Evolutionary conservation across 768 basidiomycete genomes (phyloP).

Genomic region (Termitomyces heimii): DNA sequence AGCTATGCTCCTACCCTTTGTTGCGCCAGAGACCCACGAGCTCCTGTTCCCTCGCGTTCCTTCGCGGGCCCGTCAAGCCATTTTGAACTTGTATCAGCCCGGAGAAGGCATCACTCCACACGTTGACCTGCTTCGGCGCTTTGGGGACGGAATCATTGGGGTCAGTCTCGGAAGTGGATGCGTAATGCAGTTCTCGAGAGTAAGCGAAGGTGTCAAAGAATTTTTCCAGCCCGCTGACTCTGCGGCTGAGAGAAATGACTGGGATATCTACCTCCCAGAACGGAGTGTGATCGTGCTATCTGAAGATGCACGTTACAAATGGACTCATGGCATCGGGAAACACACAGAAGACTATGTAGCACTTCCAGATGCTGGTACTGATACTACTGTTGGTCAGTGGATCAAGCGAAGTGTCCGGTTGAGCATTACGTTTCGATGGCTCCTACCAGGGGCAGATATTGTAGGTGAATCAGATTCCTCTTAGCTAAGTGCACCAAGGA

Average conservation of each 20-base stretch:
- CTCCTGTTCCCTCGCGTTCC: constrained; percentile 55
- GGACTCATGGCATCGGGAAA: constrained; percentile 84
- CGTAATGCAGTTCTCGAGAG: constrained; percentile 68
- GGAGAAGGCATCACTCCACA: constrained; percentile 90
- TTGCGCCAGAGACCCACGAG: constrained; percentile 44
- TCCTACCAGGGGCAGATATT: constrained; percentile 78
- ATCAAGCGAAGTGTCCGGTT: constrained; percentile 53
- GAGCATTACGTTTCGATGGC: constrained; percentile 85
- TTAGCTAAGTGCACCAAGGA: background rate
- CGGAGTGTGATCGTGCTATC: constrained; percentile 74
- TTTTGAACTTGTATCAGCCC: constrained; percentile 83
- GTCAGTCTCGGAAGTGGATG: constrained; percentile 78
- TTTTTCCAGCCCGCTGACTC: background rate
- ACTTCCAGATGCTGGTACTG: constrained; percentile 15
- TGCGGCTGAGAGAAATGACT: constrained; percentile 17
- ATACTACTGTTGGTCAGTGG: constrained; percentile 23
- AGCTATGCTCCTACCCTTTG: constrained; percentile 35
- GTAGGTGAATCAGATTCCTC: constrained; percentile 41
- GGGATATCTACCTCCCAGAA: constrained; percentile 68
- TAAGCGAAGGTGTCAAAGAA: background rate
- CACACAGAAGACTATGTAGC: constrained; percentile 56
- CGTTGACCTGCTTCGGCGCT: constrained; percentile 79
- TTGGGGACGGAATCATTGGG: constrained; percentile 86
- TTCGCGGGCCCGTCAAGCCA: constrained; percentile 68
- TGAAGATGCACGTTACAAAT: constrained; percentile 76